Evolutionary conservation across 345 rosid genomes (phyloP), one percentile per base, ranked within the genome.

Genomic region (Acer yangbiense): DNA sequence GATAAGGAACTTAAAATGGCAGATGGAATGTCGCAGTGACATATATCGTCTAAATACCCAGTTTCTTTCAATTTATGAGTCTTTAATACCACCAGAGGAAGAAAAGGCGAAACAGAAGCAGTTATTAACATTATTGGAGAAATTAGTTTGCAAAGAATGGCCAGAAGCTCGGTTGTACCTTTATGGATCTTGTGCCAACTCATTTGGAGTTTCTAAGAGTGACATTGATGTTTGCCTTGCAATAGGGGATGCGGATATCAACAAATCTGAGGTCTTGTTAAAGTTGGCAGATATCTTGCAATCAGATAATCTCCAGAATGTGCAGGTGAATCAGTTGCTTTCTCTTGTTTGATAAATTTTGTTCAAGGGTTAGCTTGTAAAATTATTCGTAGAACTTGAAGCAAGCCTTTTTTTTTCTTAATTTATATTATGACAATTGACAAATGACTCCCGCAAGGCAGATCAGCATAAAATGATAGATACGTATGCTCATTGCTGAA

Each of bases 181-280:
- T 7, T 96, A 96, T 78, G 99, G 99, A 74, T 93, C 99, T 46
- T 94, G 99, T 86, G 99, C 97, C 6, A 96, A 88, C 83, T 91
- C 98, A 35, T 96, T 96, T 86, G 98, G 97, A 71, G 91, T 92
- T 79, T 86, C 91, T 52, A 94, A 91, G 85, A 96, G 99, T 54
- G 99, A 96, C 82, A 88, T 96, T 65, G 99, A 94, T 89, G 95
- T 94, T 77, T 96, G 97, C 77, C 93, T 96, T 75, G 93, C 93
- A 43, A 87, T 94, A 66, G 78, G 82, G 55, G 92, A 88, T 81
- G 76, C 70, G 9, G 86, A 87, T 73, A 23, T 90, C 58, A 84
- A 90, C 79, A 96, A 96, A 78, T 74, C 95, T 32, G 94, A 94
- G 77, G 79, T 96, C 68, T 77, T 96, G 86, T 74, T 91, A 66